phyloP scores from a whole-genome alignment of 768 basidiomycete species.

The Auricularia cornea region DNA sequence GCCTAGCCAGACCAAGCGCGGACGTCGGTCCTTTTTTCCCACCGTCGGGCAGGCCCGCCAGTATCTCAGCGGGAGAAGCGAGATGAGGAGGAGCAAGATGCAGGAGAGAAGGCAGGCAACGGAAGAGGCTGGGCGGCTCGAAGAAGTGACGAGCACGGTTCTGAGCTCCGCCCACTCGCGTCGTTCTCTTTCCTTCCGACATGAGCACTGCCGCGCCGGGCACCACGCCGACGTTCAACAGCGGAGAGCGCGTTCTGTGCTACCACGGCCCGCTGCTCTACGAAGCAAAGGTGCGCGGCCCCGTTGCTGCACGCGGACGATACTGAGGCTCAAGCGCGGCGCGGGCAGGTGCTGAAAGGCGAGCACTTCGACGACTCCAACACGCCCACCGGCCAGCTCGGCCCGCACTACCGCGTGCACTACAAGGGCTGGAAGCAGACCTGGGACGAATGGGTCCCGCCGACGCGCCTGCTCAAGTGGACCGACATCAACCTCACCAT shows the following conservation, averaged over 20 bases:
- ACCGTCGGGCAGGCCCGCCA: too few species aligned
- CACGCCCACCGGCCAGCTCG: conserved; percentile 49
- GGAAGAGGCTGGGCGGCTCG: too few species aligned
- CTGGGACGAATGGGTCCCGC: conserved; percentile 97
- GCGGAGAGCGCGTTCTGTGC: conserved; percentile 79
- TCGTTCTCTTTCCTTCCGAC: not conserved
- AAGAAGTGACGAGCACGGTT: not conserved
- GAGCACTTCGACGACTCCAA: conserved; percentile 58
- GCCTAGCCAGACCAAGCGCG: too few species aligned
- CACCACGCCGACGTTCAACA: conserved; percentile 30
- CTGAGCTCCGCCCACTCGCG: not conserved
- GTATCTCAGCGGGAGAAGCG: too few species aligned
- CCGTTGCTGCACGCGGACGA: not conserved
- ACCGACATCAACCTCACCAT: conserved; percentile 71
- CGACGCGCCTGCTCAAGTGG: conserved; percentile 68
- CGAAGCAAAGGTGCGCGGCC: conserved; percentile 62
- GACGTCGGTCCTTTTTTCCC: too few species aligned
- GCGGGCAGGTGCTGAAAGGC: conserved; percentile 50
- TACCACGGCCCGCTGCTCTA: conserved; percentile 95
- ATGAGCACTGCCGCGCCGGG: not conserved
- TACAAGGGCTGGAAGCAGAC: conserved; percentile 99
- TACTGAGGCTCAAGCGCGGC: not conserved
- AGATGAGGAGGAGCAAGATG: too few species aligned
- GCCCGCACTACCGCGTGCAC: conserved; percentile 89
- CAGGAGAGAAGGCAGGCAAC: too few species aligned